A percentile compares a stretch with the other conserved stretches of the same genome.
Evolutionary conservation across 23 red algal genomes (phyloP).

Genomic region (Gracilaria vermiculophylla): DNA sequence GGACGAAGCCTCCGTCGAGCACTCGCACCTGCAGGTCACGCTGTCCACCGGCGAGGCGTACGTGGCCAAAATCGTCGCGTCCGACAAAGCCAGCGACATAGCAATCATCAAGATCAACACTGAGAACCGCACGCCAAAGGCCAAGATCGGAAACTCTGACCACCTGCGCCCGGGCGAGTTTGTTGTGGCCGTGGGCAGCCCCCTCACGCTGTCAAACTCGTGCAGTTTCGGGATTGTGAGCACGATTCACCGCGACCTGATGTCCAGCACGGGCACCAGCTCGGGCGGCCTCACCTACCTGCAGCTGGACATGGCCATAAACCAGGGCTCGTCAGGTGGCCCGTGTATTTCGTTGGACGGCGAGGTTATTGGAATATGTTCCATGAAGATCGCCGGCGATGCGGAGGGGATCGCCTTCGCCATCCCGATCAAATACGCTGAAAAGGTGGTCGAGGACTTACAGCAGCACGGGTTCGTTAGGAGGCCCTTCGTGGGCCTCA

Average conservation of each 20-base stretch:
- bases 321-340: conserved; percentile 90
- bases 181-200: conserved; percentile 87
- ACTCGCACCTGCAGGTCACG: conserved; percentile 43
- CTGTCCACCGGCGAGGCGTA: conserved; percentile 45
- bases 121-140: conserved; percentile 55
- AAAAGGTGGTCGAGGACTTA: conserved; percentile 83
- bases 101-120: conserved; percentile 59
- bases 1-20: conserved; percentile 6
- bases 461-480: conserved; percentile 77
- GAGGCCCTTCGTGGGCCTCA: conserved; percentile 87
- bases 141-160: conserved; percentile 73
- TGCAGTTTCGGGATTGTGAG: conserved; percentile 83
- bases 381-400: conserved; percentile 82
- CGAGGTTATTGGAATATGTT: conserved; percentile 89
- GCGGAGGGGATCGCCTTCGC: conserved; percentile 93
- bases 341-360: conserved; percentile 91
- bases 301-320: conserved; percentile 95
- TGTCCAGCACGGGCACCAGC: not conserved
- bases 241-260: conserved; percentile 73
- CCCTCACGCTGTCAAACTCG: conserved; percentile 85
- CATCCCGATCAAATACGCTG: conserved; percentile 89
- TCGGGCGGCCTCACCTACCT: conserved; percentile 83
- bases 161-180: conserved; percentile 81
- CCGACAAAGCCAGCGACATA: conserved; percentile 51
- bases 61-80: conserved; percentile 32